phyloP scores from a whole-genome alignment of 2,329 filamentous ascomycete species.

The Aspergillus oerlinghausenensis region DNA sequence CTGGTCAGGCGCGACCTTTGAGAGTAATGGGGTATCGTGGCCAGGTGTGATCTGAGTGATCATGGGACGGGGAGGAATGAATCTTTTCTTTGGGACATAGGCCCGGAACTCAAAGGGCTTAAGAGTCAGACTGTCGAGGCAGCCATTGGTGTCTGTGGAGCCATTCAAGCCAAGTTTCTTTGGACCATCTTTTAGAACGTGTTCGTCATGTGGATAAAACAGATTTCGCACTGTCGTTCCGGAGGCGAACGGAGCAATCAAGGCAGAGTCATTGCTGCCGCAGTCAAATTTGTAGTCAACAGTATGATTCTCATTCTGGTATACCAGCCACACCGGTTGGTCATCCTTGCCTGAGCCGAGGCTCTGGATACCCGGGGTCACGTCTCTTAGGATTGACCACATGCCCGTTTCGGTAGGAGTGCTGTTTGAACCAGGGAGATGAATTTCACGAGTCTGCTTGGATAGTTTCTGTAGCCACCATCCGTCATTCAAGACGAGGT shows the following conservation, averaged over 20 bases:
- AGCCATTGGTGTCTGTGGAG: constrained; percentile 50
- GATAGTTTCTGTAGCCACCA: constrained; percentile 53
- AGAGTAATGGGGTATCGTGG: constrained; percentile 55
- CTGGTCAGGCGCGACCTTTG: constrained; percentile 38
- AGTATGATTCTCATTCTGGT: constrained; percentile 45
- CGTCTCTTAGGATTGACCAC: constrained; percentile 55
- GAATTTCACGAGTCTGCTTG: constrained; percentile 50
- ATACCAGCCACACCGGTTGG: constrained; percentile 44
- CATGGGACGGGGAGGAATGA: constrained; percentile 50
- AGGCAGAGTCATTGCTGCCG: constrained; percentile 42
- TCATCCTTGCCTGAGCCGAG: constrained; percentile 41
- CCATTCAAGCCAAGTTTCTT: constrained; percentile 46
- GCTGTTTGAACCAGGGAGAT: constrained; percentile 50
- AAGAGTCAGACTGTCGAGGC: constrained; percentile 50
- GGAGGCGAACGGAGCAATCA: constrained; percentile 53
- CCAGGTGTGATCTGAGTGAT: constrained; percentile 59
- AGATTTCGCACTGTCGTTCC: constrained; percentile 58
- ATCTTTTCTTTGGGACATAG: constrained; percentile 52
- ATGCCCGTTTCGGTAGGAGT: constrained; percentile 55
- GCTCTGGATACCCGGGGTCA: constrained; percentile 50
- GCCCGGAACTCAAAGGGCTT: constrained; percentile 56
- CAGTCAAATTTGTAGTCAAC: constrained; percentile 57
- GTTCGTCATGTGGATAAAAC: constrained; percentile 58
- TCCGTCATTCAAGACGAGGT: constrained; percentile 57
- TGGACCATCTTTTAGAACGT: constrained; percentile 46